A percentile compares a stretch with the other conserved stretches of the same genome.
Conservation (phyloP, 2,329 filamentous ascomycete genomes). For the Blumeriella jaapii region DNA sequence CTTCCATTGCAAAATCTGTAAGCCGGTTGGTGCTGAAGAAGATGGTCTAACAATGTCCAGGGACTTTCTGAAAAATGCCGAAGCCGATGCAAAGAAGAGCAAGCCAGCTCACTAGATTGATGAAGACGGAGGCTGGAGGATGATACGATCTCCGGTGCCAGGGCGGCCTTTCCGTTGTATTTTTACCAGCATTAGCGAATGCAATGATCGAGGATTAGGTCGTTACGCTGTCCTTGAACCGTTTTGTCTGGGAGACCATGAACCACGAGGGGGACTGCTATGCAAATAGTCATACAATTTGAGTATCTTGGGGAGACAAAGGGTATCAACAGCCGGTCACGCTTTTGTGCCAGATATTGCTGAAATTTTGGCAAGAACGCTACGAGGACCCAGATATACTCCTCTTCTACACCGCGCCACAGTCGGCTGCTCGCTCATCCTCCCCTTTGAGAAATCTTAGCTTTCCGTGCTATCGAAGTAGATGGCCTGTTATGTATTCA, state of each 20-base stretch:
- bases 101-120: slow-evolving; percentile 5
- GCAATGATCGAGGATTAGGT: slow-evolving; percentile 9
- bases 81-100: slow-evolving; percentile 13
- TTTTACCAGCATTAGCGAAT: slow-evolving; percentile 13
- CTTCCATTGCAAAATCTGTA: not conserved
- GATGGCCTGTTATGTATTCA: too few species aligned
- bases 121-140: slow-evolving; percentile 1
- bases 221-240: not conserved
- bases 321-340: too few species aligned
- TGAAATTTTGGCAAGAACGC: too few species aligned
- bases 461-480: too few species aligned
- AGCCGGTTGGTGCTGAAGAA: not conserved
- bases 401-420: too few species aligned
- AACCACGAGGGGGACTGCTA: too few species aligned
- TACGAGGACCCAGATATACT: too few species aligned
- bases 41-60: slow-evolving; percentile 11
- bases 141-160: slow-evolving; percentile 2
- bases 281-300: too few species aligned
- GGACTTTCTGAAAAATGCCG: slow-evolving; percentile 20
- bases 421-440: too few species aligned
- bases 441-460: too few species aligned
- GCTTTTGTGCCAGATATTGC: too few species aligned
- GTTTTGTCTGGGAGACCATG: not conserved
- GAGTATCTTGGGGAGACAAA: too few species aligned
- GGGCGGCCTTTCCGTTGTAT: slow-evolving; percentile 8